Evolutionary conservation across 1,284 basidiomycete species (phyloP).

Genomic region (Leccinum fallax): DNA sequence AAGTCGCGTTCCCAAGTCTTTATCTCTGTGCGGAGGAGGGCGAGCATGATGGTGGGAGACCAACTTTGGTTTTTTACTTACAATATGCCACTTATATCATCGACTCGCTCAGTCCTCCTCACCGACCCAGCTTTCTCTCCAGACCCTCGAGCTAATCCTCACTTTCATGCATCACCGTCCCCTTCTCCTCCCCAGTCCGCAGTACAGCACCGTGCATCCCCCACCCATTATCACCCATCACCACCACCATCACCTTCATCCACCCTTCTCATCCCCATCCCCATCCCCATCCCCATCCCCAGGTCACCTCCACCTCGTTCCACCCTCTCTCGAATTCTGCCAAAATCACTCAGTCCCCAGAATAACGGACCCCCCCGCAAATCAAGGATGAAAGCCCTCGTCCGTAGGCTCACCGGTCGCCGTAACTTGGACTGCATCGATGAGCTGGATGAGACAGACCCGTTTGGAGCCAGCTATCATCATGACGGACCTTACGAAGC

Average conservation of each 20-base stretch:
- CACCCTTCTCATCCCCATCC: neutral
- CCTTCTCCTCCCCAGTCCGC: neutral
- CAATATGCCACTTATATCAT: conserved; percentile 4
- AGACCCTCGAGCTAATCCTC: conserved; percentile 52
- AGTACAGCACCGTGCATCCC: neutral
- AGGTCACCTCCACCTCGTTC: neutral
- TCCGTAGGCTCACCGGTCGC: conserved; percentile 33
- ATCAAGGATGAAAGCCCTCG: conserved; percentile 28
- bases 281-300: neutral
- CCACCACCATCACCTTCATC: neutral
- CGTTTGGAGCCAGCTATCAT: conserved; percentile 60
- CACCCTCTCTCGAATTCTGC: neutral
- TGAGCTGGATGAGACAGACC: conserved; percentile 72
- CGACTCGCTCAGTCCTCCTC: conserved; percentile 23
- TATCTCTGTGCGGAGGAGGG: conserved; percentile 69
- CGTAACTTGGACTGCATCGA: conserved; percentile 68
- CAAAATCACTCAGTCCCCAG: neutral
- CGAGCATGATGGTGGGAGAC: conserved; percentile 32
- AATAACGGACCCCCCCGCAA: conserved; percentile 12
- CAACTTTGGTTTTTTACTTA: neutral
- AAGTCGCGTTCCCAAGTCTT: conserved; percentile 86
- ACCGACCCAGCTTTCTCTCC: conserved; percentile 60
- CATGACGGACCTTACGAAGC: conserved; percentile 73
- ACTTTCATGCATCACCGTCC: conserved; percentile 26
- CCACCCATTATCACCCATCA: neutral